Conservation (phyloP, 257 asterid species). For the Mentha longifolia region DNA sequence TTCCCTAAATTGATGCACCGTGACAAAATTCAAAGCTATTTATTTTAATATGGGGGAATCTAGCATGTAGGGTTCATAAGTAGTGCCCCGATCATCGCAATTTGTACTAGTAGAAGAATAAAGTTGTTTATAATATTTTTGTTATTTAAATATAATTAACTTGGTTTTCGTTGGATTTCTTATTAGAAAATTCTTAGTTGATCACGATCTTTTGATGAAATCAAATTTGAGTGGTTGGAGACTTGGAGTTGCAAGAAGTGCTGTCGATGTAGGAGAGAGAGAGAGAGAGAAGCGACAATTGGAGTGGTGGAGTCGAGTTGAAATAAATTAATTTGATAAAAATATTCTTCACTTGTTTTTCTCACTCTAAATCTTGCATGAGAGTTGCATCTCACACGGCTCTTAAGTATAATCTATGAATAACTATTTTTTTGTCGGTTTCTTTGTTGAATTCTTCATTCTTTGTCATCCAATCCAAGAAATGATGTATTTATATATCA, state of each 20-base stretch:
- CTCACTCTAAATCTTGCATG: neutral
- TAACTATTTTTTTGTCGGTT: no score
- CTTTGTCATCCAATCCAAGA: no score
- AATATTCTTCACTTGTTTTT: neutral
- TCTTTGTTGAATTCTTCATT: no score
- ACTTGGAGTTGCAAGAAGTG: neutral
- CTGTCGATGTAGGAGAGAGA: neutral
- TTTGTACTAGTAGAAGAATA: neutral
- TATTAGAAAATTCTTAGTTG: neutral
- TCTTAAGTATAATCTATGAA: no score
- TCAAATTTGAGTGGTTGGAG: neutral
- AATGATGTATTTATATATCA: no score
- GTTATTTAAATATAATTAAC: neutral
- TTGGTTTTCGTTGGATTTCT: neutral
- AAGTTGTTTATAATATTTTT: neutral
- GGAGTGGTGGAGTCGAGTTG: neutral
- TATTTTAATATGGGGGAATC: conserved; percentile 11
- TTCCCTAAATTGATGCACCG: conserved; percentile 14
- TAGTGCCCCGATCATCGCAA: neutral
- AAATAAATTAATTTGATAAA: neutral
- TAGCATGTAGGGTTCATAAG: neutral
- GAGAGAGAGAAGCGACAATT: neutral
- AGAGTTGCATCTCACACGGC: no score
- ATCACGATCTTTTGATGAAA: neutral
- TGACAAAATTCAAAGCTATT: neutral